phyloP scores from a whole-genome alignment of 2,329 filamentous ascomycete species.

The Septoria linicola region DNA sequence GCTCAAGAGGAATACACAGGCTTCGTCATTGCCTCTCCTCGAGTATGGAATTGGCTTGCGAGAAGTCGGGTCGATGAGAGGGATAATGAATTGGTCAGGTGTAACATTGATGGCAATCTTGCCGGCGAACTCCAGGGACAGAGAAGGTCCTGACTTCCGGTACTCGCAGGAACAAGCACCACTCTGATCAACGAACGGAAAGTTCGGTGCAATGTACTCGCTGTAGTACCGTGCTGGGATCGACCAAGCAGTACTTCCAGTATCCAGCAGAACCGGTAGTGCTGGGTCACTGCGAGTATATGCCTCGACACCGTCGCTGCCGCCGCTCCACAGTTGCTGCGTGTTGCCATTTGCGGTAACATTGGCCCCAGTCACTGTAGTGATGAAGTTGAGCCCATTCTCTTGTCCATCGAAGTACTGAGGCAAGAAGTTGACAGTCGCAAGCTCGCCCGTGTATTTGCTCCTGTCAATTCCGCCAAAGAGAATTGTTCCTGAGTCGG shows the following conservation, averaged over 20 bases:
- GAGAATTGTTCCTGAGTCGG: conserved; percentile 34
- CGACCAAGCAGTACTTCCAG: conserved; percentile 34
- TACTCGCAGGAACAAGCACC: conserved; percentile 30
- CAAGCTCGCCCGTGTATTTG: conserved; percentile 35
- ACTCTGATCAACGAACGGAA: conserved; percentile 26
- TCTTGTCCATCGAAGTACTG: conserved; percentile 15
- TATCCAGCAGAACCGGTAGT: conserved; percentile 36
- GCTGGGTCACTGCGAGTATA: conserved; percentile 23
- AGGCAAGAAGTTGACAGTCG: conserved; percentile 36
- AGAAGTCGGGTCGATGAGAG: conserved; percentile 31
- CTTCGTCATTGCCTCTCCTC: conserved; percentile 12
- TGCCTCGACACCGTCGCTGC: conserved; percentile 21
- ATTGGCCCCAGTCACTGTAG: conserved; percentile 32
- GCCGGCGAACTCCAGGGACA: conserved; percentile 34
- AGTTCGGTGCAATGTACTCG: conserved; percentile 26
- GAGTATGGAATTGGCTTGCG: conserved; percentile 24
- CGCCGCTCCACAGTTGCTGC: conserved; percentile 26
- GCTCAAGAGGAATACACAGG: conserved; percentile 33
- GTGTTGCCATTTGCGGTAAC: conserved; percentile 23
- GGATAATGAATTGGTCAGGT: conserved; percentile 33
- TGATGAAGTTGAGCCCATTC: conserved; percentile 30
- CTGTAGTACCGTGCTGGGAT: conserved; percentile 29
- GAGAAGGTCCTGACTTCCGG: conserved; percentile 27
- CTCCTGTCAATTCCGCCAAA: conserved; percentile 39
- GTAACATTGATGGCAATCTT: conserved; percentile 34